phyloP scores from a whole-genome alignment of 192 early-diverging fungal genomes.

The Coemansia sp. region DNA sequence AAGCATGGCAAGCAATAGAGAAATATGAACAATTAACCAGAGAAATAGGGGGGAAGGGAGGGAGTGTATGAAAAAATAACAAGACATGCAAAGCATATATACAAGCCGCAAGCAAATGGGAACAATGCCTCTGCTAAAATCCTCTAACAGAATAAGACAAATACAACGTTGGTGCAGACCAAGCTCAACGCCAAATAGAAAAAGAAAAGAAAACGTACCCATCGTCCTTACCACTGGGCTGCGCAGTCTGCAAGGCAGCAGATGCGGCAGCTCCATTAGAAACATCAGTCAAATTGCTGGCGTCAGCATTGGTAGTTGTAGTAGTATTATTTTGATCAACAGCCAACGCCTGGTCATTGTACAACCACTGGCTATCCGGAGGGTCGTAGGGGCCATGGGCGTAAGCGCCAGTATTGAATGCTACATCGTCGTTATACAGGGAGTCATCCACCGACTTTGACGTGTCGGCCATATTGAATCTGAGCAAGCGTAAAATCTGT shows the following conservation, averaged over 20 bases:
- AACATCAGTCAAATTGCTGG: background rate
- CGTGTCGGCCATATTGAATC: slow-evolving; percentile 21
- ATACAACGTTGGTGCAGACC: slow-evolving; percentile 11
- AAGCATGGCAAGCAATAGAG: slow-evolving; percentile 5
- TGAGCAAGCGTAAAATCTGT: background rate
- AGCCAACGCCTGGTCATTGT: slow-evolving; percentile 33
- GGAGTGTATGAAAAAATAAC: background rate
- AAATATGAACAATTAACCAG: slow-evolving; percentile 4
- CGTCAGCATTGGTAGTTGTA: background rate
- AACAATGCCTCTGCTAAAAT: background rate
- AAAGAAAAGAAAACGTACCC: slow-evolving; percentile 45
- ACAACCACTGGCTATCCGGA: slow-evolving; percentile 39
- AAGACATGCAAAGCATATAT: slow-evolving; percentile 21
- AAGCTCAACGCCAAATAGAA: slow-evolving; percentile 13
- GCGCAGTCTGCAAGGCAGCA: background rate
- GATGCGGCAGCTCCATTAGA: background rate
- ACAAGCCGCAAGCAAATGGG: slow-evolving; percentile 9
- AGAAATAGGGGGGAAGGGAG: background rate
- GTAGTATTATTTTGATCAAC: background rate
- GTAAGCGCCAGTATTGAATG: slow-evolving; percentile 13
- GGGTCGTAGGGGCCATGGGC: slow-evolving; percentile 11
- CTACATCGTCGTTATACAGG: slow-evolving; percentile 35
- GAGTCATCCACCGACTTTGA: slow-evolving; percentile 21
- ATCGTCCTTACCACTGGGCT: slow-evolving; percentile 29
- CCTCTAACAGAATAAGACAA: background rate